Evolutionary conservation across 768 basidiomycete species (phyloP).

Genomic region (Candolleomyces eurysporus): DNA sequence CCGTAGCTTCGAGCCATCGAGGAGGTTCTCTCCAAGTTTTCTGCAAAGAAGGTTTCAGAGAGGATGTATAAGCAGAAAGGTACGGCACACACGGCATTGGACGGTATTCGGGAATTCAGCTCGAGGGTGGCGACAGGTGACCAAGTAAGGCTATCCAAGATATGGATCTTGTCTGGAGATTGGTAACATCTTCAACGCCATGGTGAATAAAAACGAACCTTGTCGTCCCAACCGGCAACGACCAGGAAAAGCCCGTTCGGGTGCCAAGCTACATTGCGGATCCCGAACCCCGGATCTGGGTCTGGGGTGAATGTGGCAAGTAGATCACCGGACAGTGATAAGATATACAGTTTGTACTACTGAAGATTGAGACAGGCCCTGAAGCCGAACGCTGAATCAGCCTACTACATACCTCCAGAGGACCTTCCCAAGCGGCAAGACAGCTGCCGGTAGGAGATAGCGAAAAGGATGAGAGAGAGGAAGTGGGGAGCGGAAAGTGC

Average conservation of each 20-base stretch:
- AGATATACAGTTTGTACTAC: conserved; percentile 75
- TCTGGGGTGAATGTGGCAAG: conserved; percentile 68
- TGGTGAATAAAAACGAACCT: conserved; percentile 40
- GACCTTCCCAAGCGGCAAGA: conserved; percentile 81
- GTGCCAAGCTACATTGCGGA: conserved; percentile 80
- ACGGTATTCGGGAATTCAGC: conserved; percentile 53
- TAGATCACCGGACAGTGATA: conserved; percentile 63
- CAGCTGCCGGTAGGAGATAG: conserved; percentile 77
- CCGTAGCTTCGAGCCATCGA: conserved; percentile 81
- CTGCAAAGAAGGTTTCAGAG: conserved; percentile 34
- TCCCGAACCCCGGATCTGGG: conserved; percentile 81
- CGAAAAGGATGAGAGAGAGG: conserved; percentile 65
- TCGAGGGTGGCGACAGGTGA: conserved; percentile 63
- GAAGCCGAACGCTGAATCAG: background rate
- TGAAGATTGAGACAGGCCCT: conserved; percentile 2
- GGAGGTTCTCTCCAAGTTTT: conserved; percentile 82
- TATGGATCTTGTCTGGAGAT: conserved; percentile 53
- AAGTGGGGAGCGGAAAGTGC: conserved; percentile 84
- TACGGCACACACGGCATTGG: conserved; percentile 47
- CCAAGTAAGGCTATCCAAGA: conserved; percentile 79
- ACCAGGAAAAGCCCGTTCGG: conserved; percentile 81
- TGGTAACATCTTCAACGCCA: background rate
- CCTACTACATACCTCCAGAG: conserved; percentile 61
- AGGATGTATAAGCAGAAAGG: background rate
- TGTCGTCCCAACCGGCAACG: conserved; percentile 87